Percentiles rank a stretch among this genome's conserved stretches.
These are phyloP conservation scores for Phalaenopsis hybrid DNA, from an alignment of 116 monocot species.

Conservation along the genomic window DNA sequence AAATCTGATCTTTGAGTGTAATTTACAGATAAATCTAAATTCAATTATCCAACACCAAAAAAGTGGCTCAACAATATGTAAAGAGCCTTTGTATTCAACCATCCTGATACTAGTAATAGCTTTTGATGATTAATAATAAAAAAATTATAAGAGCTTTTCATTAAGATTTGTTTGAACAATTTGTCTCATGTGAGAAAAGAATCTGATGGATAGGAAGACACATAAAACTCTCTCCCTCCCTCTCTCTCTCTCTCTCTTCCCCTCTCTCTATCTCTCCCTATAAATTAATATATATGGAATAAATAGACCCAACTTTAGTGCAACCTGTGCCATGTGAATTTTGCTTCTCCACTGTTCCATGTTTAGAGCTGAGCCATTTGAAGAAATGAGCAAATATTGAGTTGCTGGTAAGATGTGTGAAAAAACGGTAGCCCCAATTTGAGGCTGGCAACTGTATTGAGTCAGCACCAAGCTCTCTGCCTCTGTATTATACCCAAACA, in stretches of 20 bases:
- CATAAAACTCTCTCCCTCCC: not conserved
- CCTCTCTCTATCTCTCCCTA: too few relatives aligned
- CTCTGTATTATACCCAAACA: not conserved
- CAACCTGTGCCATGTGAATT: conserved; percentile 10
- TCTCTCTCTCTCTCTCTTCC: too few relatives aligned
- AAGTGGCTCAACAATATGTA: too few relatives aligned
- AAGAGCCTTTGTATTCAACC: too few relatives aligned
- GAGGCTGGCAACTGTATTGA: not conserved
- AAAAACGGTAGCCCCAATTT: not conserved
- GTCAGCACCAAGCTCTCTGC: not conserved
- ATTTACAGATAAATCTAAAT: too few relatives aligned
- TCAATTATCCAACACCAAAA: too few relatives aligned
- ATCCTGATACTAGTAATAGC: too few relatives aligned
- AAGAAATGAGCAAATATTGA: not conserved
- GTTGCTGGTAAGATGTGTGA: not conserved
- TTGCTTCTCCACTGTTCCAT: not conserved
- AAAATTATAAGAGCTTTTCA: not conserved
- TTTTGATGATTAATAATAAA: too few relatives aligned
- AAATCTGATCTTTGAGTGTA: too few relatives aligned
- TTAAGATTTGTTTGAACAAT: conserved; percentile 5
- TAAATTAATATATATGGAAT: not conserved
- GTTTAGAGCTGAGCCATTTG: not conserved
- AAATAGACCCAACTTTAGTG: not conserved
- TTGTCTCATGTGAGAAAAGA: conserved; percentile 9
- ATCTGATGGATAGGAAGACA: not conserved